These are phyloP conservation scores for Suhomyces kilbournensis DNA, from an alignment of 805 yeast species.

Conservation along the genomic window DNA sequence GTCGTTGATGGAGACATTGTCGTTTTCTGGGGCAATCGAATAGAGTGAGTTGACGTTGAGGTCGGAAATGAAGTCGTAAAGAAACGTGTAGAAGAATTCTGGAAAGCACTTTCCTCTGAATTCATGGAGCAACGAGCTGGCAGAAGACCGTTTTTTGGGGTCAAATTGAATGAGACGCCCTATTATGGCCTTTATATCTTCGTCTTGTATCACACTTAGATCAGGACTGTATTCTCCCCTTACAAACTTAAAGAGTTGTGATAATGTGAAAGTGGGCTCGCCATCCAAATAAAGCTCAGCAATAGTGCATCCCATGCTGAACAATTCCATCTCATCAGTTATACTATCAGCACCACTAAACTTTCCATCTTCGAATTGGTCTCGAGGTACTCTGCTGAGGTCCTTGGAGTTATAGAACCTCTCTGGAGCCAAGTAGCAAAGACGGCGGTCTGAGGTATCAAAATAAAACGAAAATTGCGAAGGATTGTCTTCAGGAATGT, in stretches of 20 bases:
- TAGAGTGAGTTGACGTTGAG: conserved; percentile 25
- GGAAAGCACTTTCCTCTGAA: conserved; percentile 61
- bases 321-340: conserved; percentile 73
- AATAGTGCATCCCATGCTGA: conserved; percentile 81
- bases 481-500: conserved; percentile 89
- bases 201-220: conserved; percentile 52
- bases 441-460: conserved; percentile 82
- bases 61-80: conserved; percentile 59
- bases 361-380: conserved; percentile 21
- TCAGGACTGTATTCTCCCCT: conserved; percentile 66
- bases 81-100: conserved; percentile 59
- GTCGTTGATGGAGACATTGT: conserved; percentile 29
- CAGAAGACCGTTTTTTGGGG: conserved; percentile 58
- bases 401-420: conserved; percentile 52
- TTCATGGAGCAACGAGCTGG: conserved; percentile 49
- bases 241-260: conserved; percentile 83
- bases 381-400: conserved; percentile 16
- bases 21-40: conserved; percentile 10
- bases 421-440: conserved; percentile 94
- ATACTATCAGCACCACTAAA: conserved; percentile 29
- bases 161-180: conserved; percentile 59
- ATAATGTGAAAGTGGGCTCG: conserved; percentile 76
- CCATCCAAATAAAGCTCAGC: conserved; percentile 90
- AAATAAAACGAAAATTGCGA: conserved; percentile 88
- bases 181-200: conserved; percentile 52